These are phyloP conservation scores for Boletus eberwhitei DNA, from an alignment of 768 basidiomycete genomes.

Conservation along the genomic window DNA sequence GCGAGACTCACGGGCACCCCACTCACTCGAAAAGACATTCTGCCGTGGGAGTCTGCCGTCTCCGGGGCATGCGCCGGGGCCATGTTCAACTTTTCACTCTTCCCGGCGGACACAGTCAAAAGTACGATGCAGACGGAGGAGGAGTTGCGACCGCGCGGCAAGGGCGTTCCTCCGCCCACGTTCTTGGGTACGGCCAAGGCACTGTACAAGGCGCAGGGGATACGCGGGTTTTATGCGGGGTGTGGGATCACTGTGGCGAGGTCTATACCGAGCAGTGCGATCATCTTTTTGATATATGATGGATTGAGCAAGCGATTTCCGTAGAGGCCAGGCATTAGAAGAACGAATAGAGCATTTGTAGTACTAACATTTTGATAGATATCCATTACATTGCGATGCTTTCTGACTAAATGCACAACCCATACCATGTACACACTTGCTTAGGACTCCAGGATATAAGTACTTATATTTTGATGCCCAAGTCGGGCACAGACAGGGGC, in stretches of 20 bases:
- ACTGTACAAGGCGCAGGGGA: slow-evolving; percentile 72
- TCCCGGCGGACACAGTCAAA: slow-evolving; percentile 95
- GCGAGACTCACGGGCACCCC: slow-evolving; percentile 20
- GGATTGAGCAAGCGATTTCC: slow-evolving; percentile 59
- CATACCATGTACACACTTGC: too few relatives aligned
- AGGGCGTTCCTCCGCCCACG: slow-evolving; percentile 34
- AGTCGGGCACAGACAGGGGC: slow-evolving; percentile 1
- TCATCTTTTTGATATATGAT: slow-evolving; percentile 93
- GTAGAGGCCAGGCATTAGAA: slow-evolving; percentile 7
- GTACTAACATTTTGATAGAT: background rate
- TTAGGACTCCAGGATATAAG: too few relatives aligned
- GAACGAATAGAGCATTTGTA: background rate
- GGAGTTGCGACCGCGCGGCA: slow-evolving; percentile 63
- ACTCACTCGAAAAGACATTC: slow-evolving; percentile 45
- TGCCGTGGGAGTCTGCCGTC: slow-evolving; percentile 78
- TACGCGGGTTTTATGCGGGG: slow-evolving; percentile 87
- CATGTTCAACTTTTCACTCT: slow-evolving; percentile 82
- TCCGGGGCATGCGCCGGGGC: slow-evolving; percentile 86
- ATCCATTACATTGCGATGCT: too few relatives aligned
- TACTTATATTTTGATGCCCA: too few relatives aligned
- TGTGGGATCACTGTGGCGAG: slow-evolving; percentile 88
- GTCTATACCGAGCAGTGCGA: slow-evolving; percentile 83
- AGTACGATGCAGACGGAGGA: slow-evolving; percentile 92
- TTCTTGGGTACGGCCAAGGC: slow-evolving; percentile 58
- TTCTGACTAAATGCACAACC: too few relatives aligned